Percentiles rank a stretch among this genome's conserved stretches.
Evolutionary conservation across 805 yeast genomes (phyloP).

Genomic region (Candida verbasci): DNA sequence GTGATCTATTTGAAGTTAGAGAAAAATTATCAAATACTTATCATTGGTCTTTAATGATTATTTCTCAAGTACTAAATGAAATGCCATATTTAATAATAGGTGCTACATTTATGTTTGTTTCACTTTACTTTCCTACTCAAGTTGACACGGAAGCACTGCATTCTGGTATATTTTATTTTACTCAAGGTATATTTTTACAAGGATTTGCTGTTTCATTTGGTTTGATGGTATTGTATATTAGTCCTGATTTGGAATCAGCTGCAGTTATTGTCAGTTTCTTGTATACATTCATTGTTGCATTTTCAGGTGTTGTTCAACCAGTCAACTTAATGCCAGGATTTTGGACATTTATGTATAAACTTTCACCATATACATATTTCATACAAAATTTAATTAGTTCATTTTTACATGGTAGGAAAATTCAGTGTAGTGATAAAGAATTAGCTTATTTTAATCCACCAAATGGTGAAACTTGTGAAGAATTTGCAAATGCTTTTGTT

Average conservation of each 20-base stretch:
- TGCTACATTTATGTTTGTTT: conserved; percentile 29
- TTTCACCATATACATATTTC: conserved; percentile 69
- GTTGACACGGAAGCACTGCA: conserved; percentile 39
- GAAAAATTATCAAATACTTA: conserved; percentile 69
- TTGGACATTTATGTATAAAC: conserved; percentile 81
- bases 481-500: conserved; percentile 45
- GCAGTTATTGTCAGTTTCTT: conserved; percentile 53
- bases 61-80: conserved; percentile 54
- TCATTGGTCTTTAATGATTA: conserved; percentile 60
- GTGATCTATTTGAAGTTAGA: conserved; percentile 66
- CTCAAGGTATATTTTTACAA: conserved; percentile 23
- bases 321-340: conserved; percentile 62
- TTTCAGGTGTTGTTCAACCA: conserved; percentile 69
- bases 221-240: conserved; percentile 44
- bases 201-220: conserved; percentile 31
- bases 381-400: conserved; percentile 49
- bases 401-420: conserved; percentile 44
- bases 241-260: conserved; percentile 67
- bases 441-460: conserved; percentile 36
- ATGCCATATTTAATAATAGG: conserved; percentile 48
- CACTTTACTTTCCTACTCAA: conserved; percentile 48
- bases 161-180: conserved; percentile 31
- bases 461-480: conserved; percentile 58
- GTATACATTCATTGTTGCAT: conserved; percentile 55
- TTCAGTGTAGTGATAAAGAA: conserved; percentile 31